Evolutionary conservation across 2,329 filamentous ascomycete genomes (phyloP).

Genomic region (Aspergillus melleus): DNA sequence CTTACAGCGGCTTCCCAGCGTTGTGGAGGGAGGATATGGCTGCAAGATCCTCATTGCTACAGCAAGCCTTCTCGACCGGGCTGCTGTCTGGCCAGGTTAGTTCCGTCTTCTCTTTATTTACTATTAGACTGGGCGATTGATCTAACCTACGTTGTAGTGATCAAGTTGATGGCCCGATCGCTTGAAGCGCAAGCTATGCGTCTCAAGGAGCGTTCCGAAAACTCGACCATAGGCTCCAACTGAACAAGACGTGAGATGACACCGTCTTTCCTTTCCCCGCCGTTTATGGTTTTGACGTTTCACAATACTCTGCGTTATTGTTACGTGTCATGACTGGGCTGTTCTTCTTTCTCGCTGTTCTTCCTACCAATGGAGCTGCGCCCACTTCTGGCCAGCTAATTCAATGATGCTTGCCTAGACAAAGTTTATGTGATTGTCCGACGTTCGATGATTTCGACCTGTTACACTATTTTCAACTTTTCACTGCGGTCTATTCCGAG

Average conservation of each 20-base stretch:
- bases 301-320: not conserved
- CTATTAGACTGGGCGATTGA: constrained; percentile 2
- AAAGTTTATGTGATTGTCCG: constrained; percentile 6
- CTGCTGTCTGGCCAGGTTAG: constrained; percentile 89
- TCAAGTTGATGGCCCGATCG: constrained; percentile 67
- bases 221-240: constrained; percentile 31
- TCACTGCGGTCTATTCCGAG: constrained; percentile 1
- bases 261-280: not conserved
- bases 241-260: not conserved
- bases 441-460: constrained; percentile 1
- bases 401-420: constrained; percentile 2
- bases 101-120: not conserved
- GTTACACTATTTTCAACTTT: constrained; percentile 7
- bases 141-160: constrained; percentile 50
- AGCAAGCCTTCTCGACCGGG: constrained; percentile 82
- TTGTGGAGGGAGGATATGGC: constrained; percentile 72
- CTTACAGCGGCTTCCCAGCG: constrained; percentile 56
- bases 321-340: constrained; percentile 7
- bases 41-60: constrained; percentile 82
- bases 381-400: not conserved
- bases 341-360: constrained; percentile 3
- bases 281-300: not conserved
- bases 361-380: not conserved
- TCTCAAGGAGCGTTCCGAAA: constrained; percentile 59
- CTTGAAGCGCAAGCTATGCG: constrained; percentile 64